These are phyloP conservation scores for Hysterium pulicare DNA, from an alignment of 2,329 filamentous ascomycete genomes.

Conservation along the genomic window DNA sequence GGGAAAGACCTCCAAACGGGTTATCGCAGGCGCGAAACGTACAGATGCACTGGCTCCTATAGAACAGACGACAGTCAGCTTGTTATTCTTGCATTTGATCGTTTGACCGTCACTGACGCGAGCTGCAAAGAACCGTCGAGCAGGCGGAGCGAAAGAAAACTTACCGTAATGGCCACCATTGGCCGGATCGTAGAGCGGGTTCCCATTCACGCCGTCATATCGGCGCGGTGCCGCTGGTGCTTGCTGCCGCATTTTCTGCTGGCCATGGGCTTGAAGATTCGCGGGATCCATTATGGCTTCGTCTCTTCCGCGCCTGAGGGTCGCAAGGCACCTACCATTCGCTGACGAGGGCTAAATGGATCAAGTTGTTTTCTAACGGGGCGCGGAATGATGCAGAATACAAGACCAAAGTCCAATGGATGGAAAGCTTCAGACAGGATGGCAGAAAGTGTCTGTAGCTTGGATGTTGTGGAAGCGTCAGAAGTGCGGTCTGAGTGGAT, in stretches of 20 bases:
- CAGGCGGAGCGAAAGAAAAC: conserved; percentile 13
- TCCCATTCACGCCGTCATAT: conserved; percentile 51
- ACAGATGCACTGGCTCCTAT: conserved; percentile 67
- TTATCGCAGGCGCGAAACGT: conserved; percentile 38
- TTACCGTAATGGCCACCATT: conserved; percentile 51
- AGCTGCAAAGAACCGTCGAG: conserved; percentile 1
- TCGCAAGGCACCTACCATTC: conserved; percentile 15
- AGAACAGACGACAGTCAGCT: conserved; percentile 16
- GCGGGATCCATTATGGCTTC: conserved; percentile 35
- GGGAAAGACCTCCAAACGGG: conserved; percentile 10
- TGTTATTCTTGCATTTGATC: background rate
- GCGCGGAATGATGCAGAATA: conserved; percentile 19
- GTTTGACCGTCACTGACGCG: conserved; percentile 1
- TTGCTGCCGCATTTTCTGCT: conserved; percentile 34
- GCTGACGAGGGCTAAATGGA: conserved; percentile 6
- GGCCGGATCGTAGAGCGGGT: conserved; percentile 45
- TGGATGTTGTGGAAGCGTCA: conserved; percentile 31
- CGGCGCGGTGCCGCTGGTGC: conserved; percentile 37
- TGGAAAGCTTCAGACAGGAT: conserved; percentile 8
- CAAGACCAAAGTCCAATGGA: conserved; percentile 23
- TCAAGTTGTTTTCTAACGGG: conserved; percentile 8
- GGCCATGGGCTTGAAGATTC: conserved; percentile 31
- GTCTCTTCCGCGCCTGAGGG: conserved; percentile 18
- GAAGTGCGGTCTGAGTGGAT: conserved; percentile 31
- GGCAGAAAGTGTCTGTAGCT: conserved; percentile 22